Evolutionary conservation across 2,329 filamentous ascomycete species (phyloP).

Genomic region (Aureobasidium mangrovei): DNA sequence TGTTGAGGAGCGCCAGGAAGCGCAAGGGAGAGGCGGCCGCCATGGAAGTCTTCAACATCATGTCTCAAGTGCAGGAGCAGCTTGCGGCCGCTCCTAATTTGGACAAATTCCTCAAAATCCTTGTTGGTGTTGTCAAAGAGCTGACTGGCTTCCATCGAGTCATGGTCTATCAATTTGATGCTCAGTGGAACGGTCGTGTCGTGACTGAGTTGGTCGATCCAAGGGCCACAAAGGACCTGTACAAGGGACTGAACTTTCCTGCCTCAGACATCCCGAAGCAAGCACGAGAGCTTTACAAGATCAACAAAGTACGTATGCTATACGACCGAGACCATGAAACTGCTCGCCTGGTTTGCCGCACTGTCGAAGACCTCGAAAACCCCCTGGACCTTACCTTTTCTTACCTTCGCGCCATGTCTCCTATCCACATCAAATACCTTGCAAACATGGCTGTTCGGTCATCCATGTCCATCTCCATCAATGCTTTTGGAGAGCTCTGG

Average conservation of each 20-base stretch:
- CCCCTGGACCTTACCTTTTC: constrained; percentile 78
- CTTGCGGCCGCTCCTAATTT: constrained; percentile 62
- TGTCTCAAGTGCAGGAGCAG: constrained; percentile 87
- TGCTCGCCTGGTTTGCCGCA: constrained; percentile 71
- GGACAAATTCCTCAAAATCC: constrained; percentile 65
- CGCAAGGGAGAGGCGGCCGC: constrained; percentile 69
- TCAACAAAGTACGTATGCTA: constrained; percentile 80
- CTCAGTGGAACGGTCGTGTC: constrained; percentile 72
- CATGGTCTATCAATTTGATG: constrained; percentile 88
- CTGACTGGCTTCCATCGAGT: constrained; percentile 85
- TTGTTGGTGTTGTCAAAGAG: constrained; percentile 81
- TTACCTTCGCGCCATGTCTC: constrained; percentile 82
- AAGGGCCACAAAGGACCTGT: constrained; percentile 68
- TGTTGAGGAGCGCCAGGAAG: constrained; percentile 66
- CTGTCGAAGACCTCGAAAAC: constrained; percentile 59
- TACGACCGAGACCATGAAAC: constrained; percentile 79
- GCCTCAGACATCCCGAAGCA: constrained; percentile 81
- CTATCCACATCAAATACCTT: constrained; percentile 81
- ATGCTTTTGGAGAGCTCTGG: constrained; percentile 78
- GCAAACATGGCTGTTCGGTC: constrained; percentile 85
- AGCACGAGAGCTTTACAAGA: constrained; percentile 77
- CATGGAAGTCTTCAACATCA: constrained; percentile 86
- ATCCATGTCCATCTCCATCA: constrained; percentile 91
- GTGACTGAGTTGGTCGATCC: constrained; percentile 83
- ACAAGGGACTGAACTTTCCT: constrained; percentile 80